phyloP scores from a whole-genome alignment of 306 rosid genomes.

The Arachis stenosperma region DNA sequence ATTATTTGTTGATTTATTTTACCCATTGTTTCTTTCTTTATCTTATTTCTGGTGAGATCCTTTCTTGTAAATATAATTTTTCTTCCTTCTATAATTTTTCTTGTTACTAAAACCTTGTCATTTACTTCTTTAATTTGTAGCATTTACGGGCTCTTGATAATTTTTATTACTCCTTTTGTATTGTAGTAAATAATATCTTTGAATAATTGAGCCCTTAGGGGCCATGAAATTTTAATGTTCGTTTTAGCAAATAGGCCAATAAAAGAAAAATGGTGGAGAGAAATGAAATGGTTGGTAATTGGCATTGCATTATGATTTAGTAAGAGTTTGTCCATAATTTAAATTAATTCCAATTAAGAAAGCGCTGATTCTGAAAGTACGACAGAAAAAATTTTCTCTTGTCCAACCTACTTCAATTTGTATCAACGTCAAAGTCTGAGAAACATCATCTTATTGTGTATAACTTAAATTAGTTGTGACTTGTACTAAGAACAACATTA shows the following conservation, averaged over 20 bases:
- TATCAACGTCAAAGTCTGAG: neutral
- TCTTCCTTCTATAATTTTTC: too few species aligned
- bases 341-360: slow-evolving; percentile 24
- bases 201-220: slow-evolving; percentile 1
- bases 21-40: too few species aligned
- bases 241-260: neutral
- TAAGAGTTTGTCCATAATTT: slow-evolving; percentile 33
- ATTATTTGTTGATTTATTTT: too few species aligned
- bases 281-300: neutral
- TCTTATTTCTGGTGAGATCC: too few species aligned
- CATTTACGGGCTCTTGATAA: neutral
- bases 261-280: neutral
- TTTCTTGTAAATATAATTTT: too few species aligned
- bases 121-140: too few species aligned
- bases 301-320: slow-evolving; percentile 13
- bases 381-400: neutral
- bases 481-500: too few species aligned
- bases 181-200: neutral
- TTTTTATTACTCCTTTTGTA: neutral
- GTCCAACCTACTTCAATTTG: slow-evolving; percentile 26
- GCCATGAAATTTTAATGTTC: neutral
- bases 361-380: neutral
- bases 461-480: too few species aligned
- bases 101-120: too few species aligned
- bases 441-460: too few species aligned